phyloP scores from a whole-genome alignment of 352 stramenopile genomes.

The Phytophthora meadii region DNA sequence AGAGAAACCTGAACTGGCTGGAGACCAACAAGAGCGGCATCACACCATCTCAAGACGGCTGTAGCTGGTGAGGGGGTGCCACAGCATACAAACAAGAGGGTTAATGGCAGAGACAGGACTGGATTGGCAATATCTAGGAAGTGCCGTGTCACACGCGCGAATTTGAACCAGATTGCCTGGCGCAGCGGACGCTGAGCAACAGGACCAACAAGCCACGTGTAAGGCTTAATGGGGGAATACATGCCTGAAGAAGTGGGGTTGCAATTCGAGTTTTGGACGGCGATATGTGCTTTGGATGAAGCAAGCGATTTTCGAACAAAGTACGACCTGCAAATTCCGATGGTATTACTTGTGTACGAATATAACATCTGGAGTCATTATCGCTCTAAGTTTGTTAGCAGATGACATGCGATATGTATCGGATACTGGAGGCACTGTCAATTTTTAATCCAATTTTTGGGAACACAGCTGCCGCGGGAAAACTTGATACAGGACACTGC shows the following conservation, averaged over 20 bases:
- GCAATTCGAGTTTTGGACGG: constrained; percentile 9
- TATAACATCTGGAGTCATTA: neutral
- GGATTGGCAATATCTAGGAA: constrained; percentile 15
- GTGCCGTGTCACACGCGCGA: constrained; percentile 25
- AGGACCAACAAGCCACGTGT: neutral
- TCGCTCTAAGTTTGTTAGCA: neutral
- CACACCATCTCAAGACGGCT: constrained; percentile 10
- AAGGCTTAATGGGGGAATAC: neutral
- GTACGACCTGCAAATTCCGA: neutral
- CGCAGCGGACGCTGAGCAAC: constrained; percentile 27
- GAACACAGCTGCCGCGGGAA: constrained; percentile 1
- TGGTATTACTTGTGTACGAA: neutral
- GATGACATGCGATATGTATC: neutral
- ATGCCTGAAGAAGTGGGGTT: neutral
- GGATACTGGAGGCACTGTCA: neutral
- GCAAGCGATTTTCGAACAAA: constrained; percentile 6
- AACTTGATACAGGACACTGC: too few species aligned
- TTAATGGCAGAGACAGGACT: constrained; percentile 7
- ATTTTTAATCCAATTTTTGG: neutral
- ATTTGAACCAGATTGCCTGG: constrained; percentile 23
- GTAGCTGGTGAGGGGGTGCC: neutral
- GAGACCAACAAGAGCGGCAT: constrained; percentile 4
- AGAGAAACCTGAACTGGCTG: constrained; percentile 29
- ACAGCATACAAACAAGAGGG: neutral
- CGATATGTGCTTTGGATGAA: constrained; percentile 24